Conservation (phyloP, 2,329 filamentous ascomycete species). For the Didymella lethalis region DNA sequence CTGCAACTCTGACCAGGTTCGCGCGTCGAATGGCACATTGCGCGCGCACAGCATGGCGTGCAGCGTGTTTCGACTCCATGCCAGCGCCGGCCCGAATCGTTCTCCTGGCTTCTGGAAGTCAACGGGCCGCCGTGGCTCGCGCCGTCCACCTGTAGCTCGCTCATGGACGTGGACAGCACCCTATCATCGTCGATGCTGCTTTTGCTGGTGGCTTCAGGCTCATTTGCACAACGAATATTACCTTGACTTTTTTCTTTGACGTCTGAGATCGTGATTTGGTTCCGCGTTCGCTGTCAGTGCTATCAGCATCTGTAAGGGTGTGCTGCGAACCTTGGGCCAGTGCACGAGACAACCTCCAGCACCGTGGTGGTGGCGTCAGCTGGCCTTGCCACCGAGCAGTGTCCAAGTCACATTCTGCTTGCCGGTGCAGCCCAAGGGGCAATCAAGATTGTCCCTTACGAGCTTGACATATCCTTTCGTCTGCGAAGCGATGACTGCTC, state of each 20-base stretch:
- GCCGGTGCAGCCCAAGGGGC: conserved; percentile 10
- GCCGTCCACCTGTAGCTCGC: conserved; percentile 27
- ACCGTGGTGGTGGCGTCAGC: conserved; percentile 23
- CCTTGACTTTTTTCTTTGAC: not conserved
- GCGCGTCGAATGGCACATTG: conserved; percentile 6
- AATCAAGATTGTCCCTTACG: conserved; percentile 4
- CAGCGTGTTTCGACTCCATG: conserved; percentile 16
- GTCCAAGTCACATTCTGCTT: conserved; percentile 15
- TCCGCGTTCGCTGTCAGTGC: not conserved
- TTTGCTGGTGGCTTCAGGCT: conserved; percentile 4
- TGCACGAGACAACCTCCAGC: conserved; percentile 21
- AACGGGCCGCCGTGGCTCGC: conserved; percentile 28
- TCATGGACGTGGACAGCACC: conserved; percentile 14
- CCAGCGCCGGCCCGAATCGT: conserved; percentile 11
- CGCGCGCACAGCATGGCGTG: conserved; percentile 12
- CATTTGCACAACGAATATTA: conserved; percentile 3
- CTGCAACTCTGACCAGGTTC: conserved; percentile 18
- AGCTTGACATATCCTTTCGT: conserved; percentile 2
- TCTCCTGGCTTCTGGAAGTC: conserved; percentile 21
- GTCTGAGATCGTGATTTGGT: not conserved
- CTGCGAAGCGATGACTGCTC: conserved; percentile 6
- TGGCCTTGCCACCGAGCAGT: conserved; percentile 33
- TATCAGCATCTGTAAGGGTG: conserved; percentile 12
- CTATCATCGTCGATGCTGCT: conserved; percentile 15
- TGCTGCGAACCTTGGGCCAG: conserved; percentile 19